Base-by-base conservation (phyloP, 2,329 filamentous ascomycete species). In the Periglandula ipomoeae region DNA sequence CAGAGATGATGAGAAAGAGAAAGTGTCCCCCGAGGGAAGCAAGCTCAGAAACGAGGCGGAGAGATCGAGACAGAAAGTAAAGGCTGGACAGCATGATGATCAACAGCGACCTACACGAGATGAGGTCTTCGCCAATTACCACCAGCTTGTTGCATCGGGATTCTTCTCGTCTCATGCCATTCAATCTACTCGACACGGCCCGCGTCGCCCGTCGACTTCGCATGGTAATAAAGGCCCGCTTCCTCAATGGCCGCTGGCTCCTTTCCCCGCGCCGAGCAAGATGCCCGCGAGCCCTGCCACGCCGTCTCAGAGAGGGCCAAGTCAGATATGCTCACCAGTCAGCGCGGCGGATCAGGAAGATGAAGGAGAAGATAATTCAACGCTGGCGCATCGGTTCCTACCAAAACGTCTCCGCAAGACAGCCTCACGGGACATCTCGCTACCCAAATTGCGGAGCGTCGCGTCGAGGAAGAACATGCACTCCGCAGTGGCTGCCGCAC, bases 141-240 rank as follows among this genome's bases (percentile, higher is more conserved):
- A 78, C 54, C 65, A 75, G 54, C 70, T 81, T 49, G 69, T 81
- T 55, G 71, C 75, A 2, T 71, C 71, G 5, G 78, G 78, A 51
- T 81, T 81, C 70, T 81, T 81, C 60, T 68, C 72, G 42, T 67
- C 73, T 22, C 76, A 79, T 53, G 76, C 77, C 46, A 80, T 80
- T 52, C 73, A 76, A 52, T 78, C 76, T 4, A 77, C 75, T 1
- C 68, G 78, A 3, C 50, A 38, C 22, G 52, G 24, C 19, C 53
- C 44, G 44, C 52, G 40, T 40, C 47, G 58, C 45, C 50, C 54
- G 48, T 53, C 38, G 46, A 53, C 30, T 49, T 51, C 26, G 50
- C 55, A 3, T 52, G 56, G 7, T 46, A 50, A 55, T 17, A 51
- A 53, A 6, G 52, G 35, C 40, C 53, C 48, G 34, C 53, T 54